A percentile compares a stretch with the other conserved stretches of the same genome.
These are phyloP conservation scores for Murraya koenigii DNA, from an alignment of 345 rosid species.

Conservation along the genomic window DNA sequence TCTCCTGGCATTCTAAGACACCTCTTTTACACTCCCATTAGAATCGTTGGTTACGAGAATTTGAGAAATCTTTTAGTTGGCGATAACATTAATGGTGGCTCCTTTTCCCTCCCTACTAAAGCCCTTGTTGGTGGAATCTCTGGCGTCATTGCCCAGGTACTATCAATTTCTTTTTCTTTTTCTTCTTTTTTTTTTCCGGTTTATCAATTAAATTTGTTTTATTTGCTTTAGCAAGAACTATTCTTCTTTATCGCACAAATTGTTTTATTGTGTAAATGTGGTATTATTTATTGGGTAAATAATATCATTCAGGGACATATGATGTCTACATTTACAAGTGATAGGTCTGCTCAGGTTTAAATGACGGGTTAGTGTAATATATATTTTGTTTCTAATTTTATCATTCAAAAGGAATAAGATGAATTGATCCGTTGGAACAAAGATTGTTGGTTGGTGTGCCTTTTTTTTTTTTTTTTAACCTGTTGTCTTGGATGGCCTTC, in stretches of 20 bases:
- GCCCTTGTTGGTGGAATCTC: slow-evolving; percentile 76
- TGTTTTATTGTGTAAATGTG: no score
- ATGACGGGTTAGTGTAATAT: neutral
- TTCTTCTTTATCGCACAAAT: no score
- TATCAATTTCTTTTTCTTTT: no score
- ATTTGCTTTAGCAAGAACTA: no score
- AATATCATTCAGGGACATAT: no score
- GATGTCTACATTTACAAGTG: no score
- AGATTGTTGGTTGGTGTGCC: no score
- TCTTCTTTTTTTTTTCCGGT: no score
- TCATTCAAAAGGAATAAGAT: neutral
- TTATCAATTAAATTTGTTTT: no score
- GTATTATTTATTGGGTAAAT: no score
- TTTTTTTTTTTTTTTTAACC: no score
- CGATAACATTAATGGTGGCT: slow-evolving; percentile 24
- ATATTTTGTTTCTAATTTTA: neutral
- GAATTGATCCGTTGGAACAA: neutral
- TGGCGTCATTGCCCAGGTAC: slow-evolving; percentile 87
- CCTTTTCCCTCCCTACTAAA: slow-evolving; percentile 53
- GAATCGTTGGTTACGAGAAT: slow-evolving; percentile 83
- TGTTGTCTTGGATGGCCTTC: no score
- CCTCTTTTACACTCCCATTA: slow-evolving; percentile 71
- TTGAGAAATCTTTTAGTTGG: slow-evolving; percentile 42
- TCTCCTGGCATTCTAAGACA: slow-evolving; percentile 79
- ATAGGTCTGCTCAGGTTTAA: neutral